Conservation (phyloP, 495 filamentous ascomycete species). For the Ascobolus immersus region DNA sequence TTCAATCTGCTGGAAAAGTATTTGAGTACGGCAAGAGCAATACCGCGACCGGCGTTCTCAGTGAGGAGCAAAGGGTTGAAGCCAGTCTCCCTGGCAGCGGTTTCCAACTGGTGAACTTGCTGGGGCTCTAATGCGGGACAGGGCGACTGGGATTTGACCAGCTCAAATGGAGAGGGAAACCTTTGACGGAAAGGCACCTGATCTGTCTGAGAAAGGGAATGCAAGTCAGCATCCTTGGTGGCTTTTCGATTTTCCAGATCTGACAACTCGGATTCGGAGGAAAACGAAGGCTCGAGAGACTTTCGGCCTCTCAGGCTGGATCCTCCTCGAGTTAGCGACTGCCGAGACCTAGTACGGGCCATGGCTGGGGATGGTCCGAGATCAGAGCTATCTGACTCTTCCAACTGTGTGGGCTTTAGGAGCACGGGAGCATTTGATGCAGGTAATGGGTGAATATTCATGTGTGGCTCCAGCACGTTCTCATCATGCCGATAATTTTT, state of each 20-base stretch:
- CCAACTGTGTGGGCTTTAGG: conserved; percentile 30
- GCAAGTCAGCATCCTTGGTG: conserved; percentile 11
- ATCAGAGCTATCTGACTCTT: conserved; percentile 28
- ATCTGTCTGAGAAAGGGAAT: not conserved
- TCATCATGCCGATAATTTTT: conserved; percentile 83
- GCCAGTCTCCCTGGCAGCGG: conserved; percentile 62
- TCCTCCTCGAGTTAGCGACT: conserved; percentile 24
- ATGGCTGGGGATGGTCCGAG: conserved; percentile 13
- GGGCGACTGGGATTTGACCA: conserved; percentile 37
- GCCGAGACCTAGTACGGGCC: not conserved
- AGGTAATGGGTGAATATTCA: conserved; percentile 14
- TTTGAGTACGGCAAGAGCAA: conserved; percentile 54
- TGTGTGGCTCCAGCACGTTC: conserved; percentile 48
- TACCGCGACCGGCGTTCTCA: conserved; percentile 68
- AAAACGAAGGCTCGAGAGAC: too few relatives aligned
- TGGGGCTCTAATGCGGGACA: conserved; percentile 62
- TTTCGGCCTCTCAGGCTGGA: conserved; percentile 22
- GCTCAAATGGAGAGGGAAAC: too few relatives aligned
- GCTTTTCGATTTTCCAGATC: conserved; percentile 12
- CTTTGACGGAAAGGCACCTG: conserved; percentile 20
- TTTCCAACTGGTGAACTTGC: conserved; percentile 75
- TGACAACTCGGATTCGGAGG: too few relatives aligned
- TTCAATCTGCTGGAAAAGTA: conserved; percentile 22
- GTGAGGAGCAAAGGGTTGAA: conserved; percentile 71
- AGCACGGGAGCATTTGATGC: conserved; percentile 20